A percentile compares a stretch with the other conserved stretches of the same genome.
Conservation (phyloP, 306 rosid genomes). For the Sicyos edulis region DNA sequence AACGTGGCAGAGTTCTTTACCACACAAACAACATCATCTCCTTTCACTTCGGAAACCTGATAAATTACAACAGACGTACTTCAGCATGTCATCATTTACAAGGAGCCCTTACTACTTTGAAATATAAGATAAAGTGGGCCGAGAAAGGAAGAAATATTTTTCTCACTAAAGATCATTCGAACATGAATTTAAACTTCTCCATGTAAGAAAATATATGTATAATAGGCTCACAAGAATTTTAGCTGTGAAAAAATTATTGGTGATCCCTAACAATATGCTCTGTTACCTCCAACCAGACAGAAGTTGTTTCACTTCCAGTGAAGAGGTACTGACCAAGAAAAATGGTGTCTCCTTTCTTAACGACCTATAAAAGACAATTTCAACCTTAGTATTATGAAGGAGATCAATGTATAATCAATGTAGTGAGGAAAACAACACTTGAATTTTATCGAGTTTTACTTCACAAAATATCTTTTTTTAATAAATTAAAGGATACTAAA, state of each 20-base stretch:
- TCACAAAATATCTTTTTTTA: background rate
- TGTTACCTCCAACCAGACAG: constrained; percentile 47
- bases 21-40: constrained; percentile 43
- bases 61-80: constrained; percentile 2
- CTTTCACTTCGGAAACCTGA: constrained; percentile 44
- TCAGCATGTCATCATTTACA: background rate
- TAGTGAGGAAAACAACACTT: background rate
- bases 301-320: constrained; percentile 50
- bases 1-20: constrained; percentile 45
- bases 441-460: too few relatives aligned
- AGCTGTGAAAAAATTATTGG: background rate
- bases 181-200: background rate
- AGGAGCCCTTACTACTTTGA: background rate
- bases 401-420: background rate
- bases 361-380: constrained; percentile 34
- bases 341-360: constrained; percentile 41
- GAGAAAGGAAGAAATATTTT: background rate
- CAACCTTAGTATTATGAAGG: background rate
- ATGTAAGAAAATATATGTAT: background rate
- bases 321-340: constrained; percentile 51
- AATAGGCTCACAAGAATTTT: background rate
- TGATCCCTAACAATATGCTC: background rate
- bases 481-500: background rate
- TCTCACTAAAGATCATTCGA: background rate
- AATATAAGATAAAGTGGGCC: background rate